Percentiles rank a stretch among this genome's conserved stretches.
Conservation (phyloP, 768 basidiomycete genomes). For the Myochromella boudieri region DNA sequence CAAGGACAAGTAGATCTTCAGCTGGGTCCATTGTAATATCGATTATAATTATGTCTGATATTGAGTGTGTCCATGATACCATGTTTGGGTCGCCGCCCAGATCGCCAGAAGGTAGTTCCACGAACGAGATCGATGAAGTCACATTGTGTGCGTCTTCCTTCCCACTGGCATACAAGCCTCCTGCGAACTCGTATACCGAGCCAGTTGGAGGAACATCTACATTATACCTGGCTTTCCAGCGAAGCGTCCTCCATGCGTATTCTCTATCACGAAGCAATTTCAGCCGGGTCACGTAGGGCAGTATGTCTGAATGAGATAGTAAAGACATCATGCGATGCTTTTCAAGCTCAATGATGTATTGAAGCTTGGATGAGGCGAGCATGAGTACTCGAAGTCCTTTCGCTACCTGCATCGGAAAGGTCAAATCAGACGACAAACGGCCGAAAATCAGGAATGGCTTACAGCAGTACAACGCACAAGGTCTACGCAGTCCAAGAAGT, state of each 20-base stretch:
- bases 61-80: conserved; percentile 43
- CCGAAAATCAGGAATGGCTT: conserved; percentile 3
- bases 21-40: conserved; percentile 61
- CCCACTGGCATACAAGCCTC: conserved; percentile 50
- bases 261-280: conserved; percentile 41
- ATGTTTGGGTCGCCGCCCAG: conserved; percentile 19
- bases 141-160: conserved; percentile 41
- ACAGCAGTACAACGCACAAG: conserved; percentile 34
- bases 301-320: conserved; percentile 26
- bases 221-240: conserved; percentile 35
- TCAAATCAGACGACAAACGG: background rate
- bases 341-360: conserved; percentile 49
- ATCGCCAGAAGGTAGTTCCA: conserved; percentile 43
- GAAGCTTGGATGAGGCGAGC: conserved; percentile 41
- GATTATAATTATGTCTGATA: conserved; percentile 41
- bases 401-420: conserved; percentile 31
- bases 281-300: conserved; percentile 40
- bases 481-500: conserved; percentile 32
- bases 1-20: conserved; percentile 53
- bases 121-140: conserved; percentile 47
- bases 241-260: conserved; percentile 45
- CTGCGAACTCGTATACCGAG: conserved; percentile 50
- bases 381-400: conserved; percentile 38
- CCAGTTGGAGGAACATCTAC: conserved; percentile 43
- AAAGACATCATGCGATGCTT: conserved; percentile 44